These are phyloP conservation scores for Linum usitatissimum DNA, from an alignment of 345 rosid species.

Conservation along the genomic window DNA sequence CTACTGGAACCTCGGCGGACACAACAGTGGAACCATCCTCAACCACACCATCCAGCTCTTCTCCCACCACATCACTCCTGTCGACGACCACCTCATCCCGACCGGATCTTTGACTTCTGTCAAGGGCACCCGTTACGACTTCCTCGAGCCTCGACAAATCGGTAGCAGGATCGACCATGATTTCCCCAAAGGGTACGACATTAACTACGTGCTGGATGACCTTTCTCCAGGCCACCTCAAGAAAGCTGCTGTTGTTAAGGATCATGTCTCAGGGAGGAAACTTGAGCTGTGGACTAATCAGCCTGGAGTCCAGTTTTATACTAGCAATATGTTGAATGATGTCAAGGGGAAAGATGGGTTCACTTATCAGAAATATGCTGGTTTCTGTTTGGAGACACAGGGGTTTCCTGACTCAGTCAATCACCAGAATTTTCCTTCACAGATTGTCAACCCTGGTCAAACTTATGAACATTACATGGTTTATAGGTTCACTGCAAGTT, in stretches of 20 bases:
- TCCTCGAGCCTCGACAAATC: constrained; percentile 34
- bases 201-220: constrained; percentile 53
- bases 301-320: constrained; percentile 67
- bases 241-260: constrained; percentile 47
- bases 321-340: constrained; percentile 35
- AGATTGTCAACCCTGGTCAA: constrained; percentile 49
- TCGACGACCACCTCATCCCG: constrained; percentile 61
- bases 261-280: constrained; percentile 47
- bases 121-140: constrained; percentile 55
- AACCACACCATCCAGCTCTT: constrained; percentile 46
- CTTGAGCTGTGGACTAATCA: constrained; percentile 65
- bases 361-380: constrained; percentile 44
- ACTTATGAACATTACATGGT: constrained; percentile 53
- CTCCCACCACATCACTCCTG: constrained; percentile 47
- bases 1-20: constrained; percentile 77
- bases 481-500: constrained; percentile 47
- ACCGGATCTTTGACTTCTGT: constrained; percentile 39
- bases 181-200: constrained; percentile 58
- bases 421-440: constrained; percentile 63
- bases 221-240: constrained; percentile 21
- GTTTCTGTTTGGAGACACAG: constrained; percentile 62
- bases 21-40: constrained; percentile 54
- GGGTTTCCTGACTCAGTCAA: constrained; percentile 82
- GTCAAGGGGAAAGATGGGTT: constrained; percentile 44
- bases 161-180: constrained; percentile 39